Base-by-base conservation (phyloP, 257 asterid genomes). In the Catharanthus roseus region DNA sequence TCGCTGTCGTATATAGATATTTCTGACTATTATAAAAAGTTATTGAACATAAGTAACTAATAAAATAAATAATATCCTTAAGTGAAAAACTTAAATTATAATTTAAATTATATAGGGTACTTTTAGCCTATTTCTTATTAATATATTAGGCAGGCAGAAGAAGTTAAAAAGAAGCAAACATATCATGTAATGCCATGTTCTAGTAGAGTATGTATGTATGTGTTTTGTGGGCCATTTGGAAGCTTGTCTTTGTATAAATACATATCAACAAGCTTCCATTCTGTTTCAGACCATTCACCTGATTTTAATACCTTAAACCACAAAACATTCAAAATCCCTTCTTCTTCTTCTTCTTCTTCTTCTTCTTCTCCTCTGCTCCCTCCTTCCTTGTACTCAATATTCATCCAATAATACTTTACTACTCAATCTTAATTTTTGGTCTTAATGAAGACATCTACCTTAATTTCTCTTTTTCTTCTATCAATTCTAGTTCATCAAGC, bases 401-500 rank as follows among this genome's bases (percentile, higher is more conserved):
- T 9, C 42, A 38, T 38, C 42, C 42, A 38, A 38, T 38, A 38
- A 38, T 38, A 38, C 42, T 38, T 8, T 62, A 28, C 44, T 38
- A 5, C 8, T 16, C 19, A 50, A 11, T 56, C 47, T 61, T 18
- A 4, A 9, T 9, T 57, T 28, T 69, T 53, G 42, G 19, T 24
- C 65, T 70, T 61, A 10, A 90, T 88, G 96, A 83, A 60, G 85
- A 71, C 81, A 50, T 54, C 71, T 57, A 18, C 80, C 68, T 41
- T 87, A 34, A 62, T 82, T 67, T 70, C 71, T 63, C 75, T 83
- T 66, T 76, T 86, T 42, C 80, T 87, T 75, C 80, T 83, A 38
- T 81, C 87, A 56, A 68, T 74, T 65, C 77, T 84, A 21, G 53
- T 75, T 68, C 85, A 80, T 77, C 84, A 79, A 76, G 85, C 79